phyloP scores from a whole-genome alignment of 1,139 yeast species.

The Suhomyces kunorum region DNA sequence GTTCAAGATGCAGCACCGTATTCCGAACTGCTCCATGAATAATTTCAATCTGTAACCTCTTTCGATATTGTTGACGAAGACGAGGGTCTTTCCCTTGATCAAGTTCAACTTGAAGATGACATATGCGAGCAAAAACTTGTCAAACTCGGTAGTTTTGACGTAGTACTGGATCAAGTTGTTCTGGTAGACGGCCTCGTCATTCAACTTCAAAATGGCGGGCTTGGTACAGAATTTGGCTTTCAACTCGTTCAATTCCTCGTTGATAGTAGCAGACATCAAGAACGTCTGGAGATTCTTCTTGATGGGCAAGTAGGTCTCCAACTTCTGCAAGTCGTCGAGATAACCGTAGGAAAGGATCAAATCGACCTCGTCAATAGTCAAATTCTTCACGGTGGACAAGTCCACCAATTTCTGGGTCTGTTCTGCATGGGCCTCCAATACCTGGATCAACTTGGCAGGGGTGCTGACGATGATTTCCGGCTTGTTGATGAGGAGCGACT shows the following conservation, averaged over 20 bases:
- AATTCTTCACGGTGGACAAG: conserved; percentile 57
- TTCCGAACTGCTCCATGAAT: conserved; percentile 93
- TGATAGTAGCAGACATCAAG: conserved; percentile 94
- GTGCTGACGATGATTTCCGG: conserved; percentile 89
- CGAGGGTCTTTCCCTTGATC: conserved; percentile 86
- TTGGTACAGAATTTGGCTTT: conserved; percentile 78
- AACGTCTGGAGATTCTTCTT: conserved; percentile 82
- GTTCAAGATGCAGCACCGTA: conserved; percentile 83
- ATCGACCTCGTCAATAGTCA: conserved; percentile 96
- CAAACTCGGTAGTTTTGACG: conserved; percentile 84
- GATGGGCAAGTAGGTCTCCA: conserved; percentile 65
- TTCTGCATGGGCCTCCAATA: conserved; percentile 48
- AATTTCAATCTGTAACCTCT: conserved; percentile 91
- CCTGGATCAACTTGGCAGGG: conserved; percentile 72
- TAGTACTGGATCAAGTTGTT: conserved; percentile 79
- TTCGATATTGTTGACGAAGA: conserved; percentile 92
- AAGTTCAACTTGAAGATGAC: conserved; percentile 87
- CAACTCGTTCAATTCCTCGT: conserved; percentile 78
- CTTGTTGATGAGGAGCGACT: conserved; percentile 64
- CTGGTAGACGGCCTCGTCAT: conserved; percentile 60
- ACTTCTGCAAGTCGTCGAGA: conserved; percentile 72
- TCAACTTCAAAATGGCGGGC: conserved; percentile 80
- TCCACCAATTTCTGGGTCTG: conserved; percentile 42
- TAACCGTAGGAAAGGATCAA: conserved; percentile 88
- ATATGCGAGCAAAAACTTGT: conserved; percentile 85